Base-by-base conservation (phyloP, 129 eudicot genomes). In the Pseudognaphalium luteoalbum region DNA sequence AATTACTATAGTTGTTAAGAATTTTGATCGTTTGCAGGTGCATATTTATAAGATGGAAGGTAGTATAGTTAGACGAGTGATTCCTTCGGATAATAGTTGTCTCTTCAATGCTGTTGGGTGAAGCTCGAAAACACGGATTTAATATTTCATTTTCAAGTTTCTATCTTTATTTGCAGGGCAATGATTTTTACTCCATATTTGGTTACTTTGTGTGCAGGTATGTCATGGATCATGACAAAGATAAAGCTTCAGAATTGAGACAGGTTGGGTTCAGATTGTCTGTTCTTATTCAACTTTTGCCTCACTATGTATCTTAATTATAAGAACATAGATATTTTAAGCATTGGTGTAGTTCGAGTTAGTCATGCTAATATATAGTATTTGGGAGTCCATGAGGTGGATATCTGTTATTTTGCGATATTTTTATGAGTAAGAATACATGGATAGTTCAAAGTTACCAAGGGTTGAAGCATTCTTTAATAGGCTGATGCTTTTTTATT, bases 71-170 rank as follows among this genome's bases (percentile, higher is more conserved):
- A 84, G 97, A 82, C 86, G 99, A 66, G 97, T 94, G 50, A 89
- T 94, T 78, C 99, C 99, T 65, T 94, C 99, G 0, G 99, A 94
- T 79, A 94, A 94, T 70, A 94, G 99, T 79, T 94, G 99, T 77
- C 93, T 94, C 57, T 94, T 94, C 78, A 94, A 89, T 81, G 97
- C 99, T 33, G 94, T 94, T 63, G 97, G 99, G 99, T 94, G 78
- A 84, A 73, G 20, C 42, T 80, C 71, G 12, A 25, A 47, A 60
- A 72, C 70, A 34, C 63, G 44, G 22, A 5, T 6, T 8, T 62
- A 58, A 17, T 1, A 17, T 66, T 52, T 68, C 35, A 5, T 12
- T 14, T 10, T 34, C 25, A 25, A 19, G 14, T 11, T 57, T 66
- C 4, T 44, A 28, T 29, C n/a, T 57, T n/a, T 69, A 22, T 75